Conservation (phyloP, 2,329 filamentous ascomycete genomes). For the Zymoseptoria brevis region DNA sequence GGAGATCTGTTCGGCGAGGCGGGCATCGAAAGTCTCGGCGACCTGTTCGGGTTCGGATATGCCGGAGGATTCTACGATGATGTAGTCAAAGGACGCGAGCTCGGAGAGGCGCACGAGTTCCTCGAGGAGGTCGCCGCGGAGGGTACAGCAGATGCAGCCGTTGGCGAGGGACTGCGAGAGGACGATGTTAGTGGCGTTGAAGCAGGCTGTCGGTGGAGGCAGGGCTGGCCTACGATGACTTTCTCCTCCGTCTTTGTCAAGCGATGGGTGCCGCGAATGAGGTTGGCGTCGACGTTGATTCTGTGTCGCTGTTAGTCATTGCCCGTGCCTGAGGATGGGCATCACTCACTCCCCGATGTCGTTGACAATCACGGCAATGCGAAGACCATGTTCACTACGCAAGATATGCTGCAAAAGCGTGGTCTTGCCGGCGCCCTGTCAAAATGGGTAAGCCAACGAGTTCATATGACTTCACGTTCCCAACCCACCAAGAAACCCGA, state of each 20-base stretch:
- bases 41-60: constrained; percentile 69
- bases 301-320: constrained; percentile 6
- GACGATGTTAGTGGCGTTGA: not conserved
- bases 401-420: constrained; percentile 63
- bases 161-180: constrained; percentile 21
- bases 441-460: not conserved
- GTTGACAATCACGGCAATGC: constrained; percentile 66
- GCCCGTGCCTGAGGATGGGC: not conserved
- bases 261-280: constrained; percentile 26
- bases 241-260: constrained; percentile 28
- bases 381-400: constrained; percentile 56
- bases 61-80: constrained; percentile 63
- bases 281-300: constrained; percentile 28
- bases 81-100: constrained; percentile 59
- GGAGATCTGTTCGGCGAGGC: constrained; percentile 36
- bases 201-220: not conserved
- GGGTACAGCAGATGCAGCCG: constrained; percentile 68
- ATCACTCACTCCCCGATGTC: constrained; percentile 46
- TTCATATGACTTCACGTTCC: not conserved
- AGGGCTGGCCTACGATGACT: constrained; percentile 17
- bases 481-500: constrained; percentile 50
- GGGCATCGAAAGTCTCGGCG: constrained; percentile 61
- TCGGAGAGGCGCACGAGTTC: constrained; percentile 59
- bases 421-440: constrained; percentile 61
- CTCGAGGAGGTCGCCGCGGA: constrained; percentile 62